These are phyloP conservation scores for Corynespora cassiicola DNA, from an alignment of 2,329 filamentous ascomycete species.

Conservation along the genomic window DNA sequence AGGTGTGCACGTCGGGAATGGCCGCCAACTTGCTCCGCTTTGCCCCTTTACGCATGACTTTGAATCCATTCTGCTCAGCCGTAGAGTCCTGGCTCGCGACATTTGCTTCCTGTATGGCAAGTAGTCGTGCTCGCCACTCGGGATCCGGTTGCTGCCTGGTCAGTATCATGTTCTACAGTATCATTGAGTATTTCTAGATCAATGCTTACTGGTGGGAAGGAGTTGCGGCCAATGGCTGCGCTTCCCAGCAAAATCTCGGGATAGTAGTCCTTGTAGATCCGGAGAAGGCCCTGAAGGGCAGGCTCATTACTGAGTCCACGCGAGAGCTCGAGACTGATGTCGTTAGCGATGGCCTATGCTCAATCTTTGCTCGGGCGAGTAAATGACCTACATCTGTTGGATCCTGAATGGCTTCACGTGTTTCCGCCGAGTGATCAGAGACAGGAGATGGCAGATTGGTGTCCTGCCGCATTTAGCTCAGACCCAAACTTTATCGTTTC, in stretches of 20 bases:
- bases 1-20: slow-evolving; percentile 74
- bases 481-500: no score
- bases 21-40: slow-evolving; percentile 59
- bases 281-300: slow-evolving; percentile 73
- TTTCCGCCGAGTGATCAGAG: slow-evolving; percentile 77
- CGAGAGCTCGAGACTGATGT: slow-evolving; percentile 55
- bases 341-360: slow-evolving; percentile 18
- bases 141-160: slow-evolving; percentile 68
- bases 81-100: slow-evolving; percentile 48
- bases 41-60: slow-evolving; percentile 61
- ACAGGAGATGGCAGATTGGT: slow-evolving; percentile 76
- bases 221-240: slow-evolving; percentile 53
- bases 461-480: slow-evolving; percentile 42
- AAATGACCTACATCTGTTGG: slow-evolving; percentile 64
- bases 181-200: neutral
- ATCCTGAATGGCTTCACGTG: slow-evolving; percentile 87
- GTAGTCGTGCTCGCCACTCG: slow-evolving; percentile 74
- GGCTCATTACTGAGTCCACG: slow-evolving; percentile 68
- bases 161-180: slow-evolving; percentile 20
- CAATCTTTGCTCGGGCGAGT: neutral
- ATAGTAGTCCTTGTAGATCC: slow-evolving; percentile 90
- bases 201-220: slow-evolving; percentile 45
- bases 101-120: slow-evolving; percentile 68
- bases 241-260: slow-evolving; percentile 85
- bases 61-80: slow-evolving; percentile 62